These are phyloP conservation scores for Leccinum pachyderme DNA, from an alignment of 1,284 basidiomycete genomes.

Conservation along the genomic window DNA sequence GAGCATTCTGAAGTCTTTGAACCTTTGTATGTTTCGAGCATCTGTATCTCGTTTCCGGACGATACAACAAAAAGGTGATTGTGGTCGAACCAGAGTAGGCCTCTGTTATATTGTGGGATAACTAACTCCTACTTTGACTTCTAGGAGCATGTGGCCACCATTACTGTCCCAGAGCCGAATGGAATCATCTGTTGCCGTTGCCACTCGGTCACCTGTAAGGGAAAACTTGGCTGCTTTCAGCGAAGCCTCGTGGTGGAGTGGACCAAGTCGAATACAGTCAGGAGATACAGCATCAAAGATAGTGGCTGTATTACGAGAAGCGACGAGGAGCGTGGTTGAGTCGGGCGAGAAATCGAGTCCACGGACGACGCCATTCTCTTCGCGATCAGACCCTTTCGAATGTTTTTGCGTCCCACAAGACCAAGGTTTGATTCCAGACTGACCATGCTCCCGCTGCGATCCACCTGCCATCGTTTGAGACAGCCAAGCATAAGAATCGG, in stretches of 20 bases:
- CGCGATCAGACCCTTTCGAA: not conserved
- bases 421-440: slow-evolving; percentile 5
- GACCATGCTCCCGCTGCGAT: slow-evolving; percentile 10
- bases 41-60: slow-evolving; percentile 1
- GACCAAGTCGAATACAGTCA: not conserved
- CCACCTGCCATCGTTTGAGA: too few species aligned
- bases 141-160: not conserved
- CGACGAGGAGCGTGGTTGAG: slow-evolving; percentile 5
- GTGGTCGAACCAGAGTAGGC: slow-evolving; percentile 9
- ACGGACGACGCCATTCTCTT: not conserved
- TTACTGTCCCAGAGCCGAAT: slow-evolving; percentile 10
- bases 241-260: not conserved
- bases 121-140: slow-evolving; percentile 1
- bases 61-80: slow-evolving; percentile 6
- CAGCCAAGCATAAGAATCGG: too few species aligned
- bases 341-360: slow-evolving; percentile 19
- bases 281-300: not conserved
- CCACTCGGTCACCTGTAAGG: not conserved
- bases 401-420: slow-evolving; percentile 5
- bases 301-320: not conserved
- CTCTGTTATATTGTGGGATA: slow-evolving; percentile 5
- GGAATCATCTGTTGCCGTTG: slow-evolving; percentile 6
- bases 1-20: not conserved
- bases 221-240: not conserved
- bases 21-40: not conserved